A percentile compares a stretch with the other conserved stretches of the same genome.
Conservation (phyloP, 805 yeast genomes). For the Barnettozyma pratensis region DNA sequence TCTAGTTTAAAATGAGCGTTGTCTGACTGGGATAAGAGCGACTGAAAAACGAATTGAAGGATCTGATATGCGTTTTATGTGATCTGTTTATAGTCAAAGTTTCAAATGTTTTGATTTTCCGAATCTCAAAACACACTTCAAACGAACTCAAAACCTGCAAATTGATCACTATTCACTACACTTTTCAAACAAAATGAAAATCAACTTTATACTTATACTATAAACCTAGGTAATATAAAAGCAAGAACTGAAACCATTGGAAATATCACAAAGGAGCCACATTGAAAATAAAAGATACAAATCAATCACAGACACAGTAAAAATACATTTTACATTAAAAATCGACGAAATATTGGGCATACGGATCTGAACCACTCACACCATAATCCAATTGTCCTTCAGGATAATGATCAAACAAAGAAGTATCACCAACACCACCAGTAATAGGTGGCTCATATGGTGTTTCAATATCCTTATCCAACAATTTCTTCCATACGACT, state of each 20-base stretch:
- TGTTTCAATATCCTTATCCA: conserved; percentile 84
- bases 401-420: conserved; percentile 76
- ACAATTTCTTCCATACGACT: conserved; percentile 86
- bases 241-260: not conserved
- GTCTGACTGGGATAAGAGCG: no score
- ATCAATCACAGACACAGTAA: not conserved
- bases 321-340: conserved; percentile 33
- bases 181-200: not conserved
- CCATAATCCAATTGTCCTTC: conserved; percentile 90
- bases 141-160: not conserved
- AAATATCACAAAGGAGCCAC: no score
- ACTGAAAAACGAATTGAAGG: no score
- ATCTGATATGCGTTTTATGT: no score
- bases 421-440: conserved; percentile 89
- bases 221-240: not conserved
- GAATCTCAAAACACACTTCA: not conserved
- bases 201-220: not conserved
- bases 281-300: no score
- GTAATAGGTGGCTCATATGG: conserved; percentile 96
- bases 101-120: no score
- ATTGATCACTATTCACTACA: not conserved
- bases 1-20: no score
- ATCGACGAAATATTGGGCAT: conserved; percentile 53
- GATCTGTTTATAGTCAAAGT: no score
- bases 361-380: conserved; percentile 65